phyloP scores from a whole-genome alignment of 306 rosid genomes.

The Dalbergia cultrata region DNA sequence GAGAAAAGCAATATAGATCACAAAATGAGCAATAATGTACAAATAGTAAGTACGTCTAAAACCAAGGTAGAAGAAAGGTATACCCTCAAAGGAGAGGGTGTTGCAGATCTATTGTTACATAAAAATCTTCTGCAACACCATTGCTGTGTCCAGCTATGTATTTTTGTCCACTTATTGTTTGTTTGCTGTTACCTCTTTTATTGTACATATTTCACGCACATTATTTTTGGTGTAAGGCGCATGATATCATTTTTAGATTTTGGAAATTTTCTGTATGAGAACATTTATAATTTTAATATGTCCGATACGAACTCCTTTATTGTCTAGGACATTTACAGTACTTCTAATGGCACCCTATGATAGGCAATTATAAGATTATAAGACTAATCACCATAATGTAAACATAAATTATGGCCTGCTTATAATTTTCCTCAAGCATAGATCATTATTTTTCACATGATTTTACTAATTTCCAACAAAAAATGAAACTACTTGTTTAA shows the following conservation, averaged over 20 bases:
- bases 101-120: conserved; percentile 2
- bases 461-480: conserved; percentile 14
- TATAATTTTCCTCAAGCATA: conserved; percentile 12
- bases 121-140: conserved; percentile 7
- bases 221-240: too few species aligned
- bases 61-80: conserved; percentile 16
- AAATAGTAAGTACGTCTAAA: background rate
- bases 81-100: conserved; percentile 2
- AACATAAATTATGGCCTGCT: conserved; percentile 1
- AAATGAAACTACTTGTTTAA: conserved; percentile 18
- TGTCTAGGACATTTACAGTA: background rate
- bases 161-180: too few species aligned
- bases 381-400: conserved; percentile 12
- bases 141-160: background rate
- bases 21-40: background rate
- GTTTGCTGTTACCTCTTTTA: too few species aligned
- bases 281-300: background rate
- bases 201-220: too few species aligned
- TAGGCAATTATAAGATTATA: conserved; percentile 19
- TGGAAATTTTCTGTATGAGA: background rate
- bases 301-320: conserved; percentile 6
- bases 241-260: too few species aligned
- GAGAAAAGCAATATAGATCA: conserved; percentile 3
- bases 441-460: conserved; percentile 10
- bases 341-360: background rate